Evolutionary conservation across 2,329 filamentous ascomycete species (phyloP).

Genomic region (Orbilia quercus): DNA sequence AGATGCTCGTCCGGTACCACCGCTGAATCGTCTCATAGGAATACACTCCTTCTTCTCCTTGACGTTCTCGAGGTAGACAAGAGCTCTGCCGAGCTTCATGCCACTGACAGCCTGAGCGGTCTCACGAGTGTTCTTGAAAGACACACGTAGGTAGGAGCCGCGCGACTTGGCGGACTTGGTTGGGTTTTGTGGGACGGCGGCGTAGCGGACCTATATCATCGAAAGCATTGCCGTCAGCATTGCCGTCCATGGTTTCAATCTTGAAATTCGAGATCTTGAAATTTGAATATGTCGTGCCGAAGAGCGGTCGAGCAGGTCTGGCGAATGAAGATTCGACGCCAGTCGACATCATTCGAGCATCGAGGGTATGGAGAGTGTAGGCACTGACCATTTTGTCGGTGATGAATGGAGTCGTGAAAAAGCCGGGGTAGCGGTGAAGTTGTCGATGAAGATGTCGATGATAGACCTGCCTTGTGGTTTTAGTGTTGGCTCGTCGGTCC

Average conservation of each 20-base stretch:
- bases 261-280: slow-evolving; percentile 14
- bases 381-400: slow-evolving; percentile 57
- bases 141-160: slow-evolving; percentile 98
- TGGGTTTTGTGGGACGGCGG: slow-evolving; percentile 84
- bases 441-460: slow-evolving; percentile 52
- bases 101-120: slow-evolving; percentile 99
- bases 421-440: slow-evolving; percentile 36
- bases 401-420: slow-evolving; percentile 42
- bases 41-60: slow-evolving; percentile 96
- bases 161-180: slow-evolving; percentile 96
- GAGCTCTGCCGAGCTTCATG: slow-evolving; percentile 95
- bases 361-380: slow-evolving; percentile 30
- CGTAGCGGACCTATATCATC: slow-evolving; percentile 84
- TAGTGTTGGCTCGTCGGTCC: slow-evolving; percentile 22
- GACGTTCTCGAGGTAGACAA: slow-evolving; percentile 98
- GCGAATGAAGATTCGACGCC: slow-evolving; percentile 15
- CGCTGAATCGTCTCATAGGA: slow-evolving; percentile 97
- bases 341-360: slow-evolving; percentile 38
- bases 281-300: slow-evolving; percentile 8
- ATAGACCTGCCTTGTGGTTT: slow-evolving; percentile 32
- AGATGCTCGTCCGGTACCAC: slow-evolving; percentile 92
- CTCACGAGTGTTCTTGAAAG: slow-evolving; percentile 99
- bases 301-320: slow-evolving; percentile 27
- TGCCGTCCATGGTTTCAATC: slow-evolving; percentile 23
- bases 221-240: slow-evolving; percentile 37